These are phyloP conservation scores for Gonium pectorale DNA, from an alignment of 139 green algal species.

Conservation along the genomic window DNA sequence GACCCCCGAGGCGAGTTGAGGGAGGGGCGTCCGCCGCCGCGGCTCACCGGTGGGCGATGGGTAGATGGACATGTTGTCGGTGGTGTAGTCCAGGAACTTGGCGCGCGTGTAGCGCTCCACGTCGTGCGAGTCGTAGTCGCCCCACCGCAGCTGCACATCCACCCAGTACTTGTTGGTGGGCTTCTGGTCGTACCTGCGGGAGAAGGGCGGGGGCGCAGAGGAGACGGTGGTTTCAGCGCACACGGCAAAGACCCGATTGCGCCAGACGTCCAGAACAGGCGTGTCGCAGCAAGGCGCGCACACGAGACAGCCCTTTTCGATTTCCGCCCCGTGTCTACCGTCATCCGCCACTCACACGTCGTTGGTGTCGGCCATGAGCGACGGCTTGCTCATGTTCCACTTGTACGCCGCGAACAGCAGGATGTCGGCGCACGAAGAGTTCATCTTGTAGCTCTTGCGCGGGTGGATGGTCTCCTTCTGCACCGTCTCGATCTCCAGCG, in stretches of 20 bases:
- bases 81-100: constrained; percentile 99
- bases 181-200: constrained; percentile 85
- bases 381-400: constrained; percentile 95
- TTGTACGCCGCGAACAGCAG: constrained; percentile 98
- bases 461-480: constrained; percentile 99
- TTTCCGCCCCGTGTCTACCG: too few species aligned
- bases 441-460: constrained; percentile 99
- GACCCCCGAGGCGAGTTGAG: not conserved
- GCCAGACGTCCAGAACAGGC: too few species aligned
- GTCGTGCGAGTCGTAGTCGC: constrained; percentile 99
- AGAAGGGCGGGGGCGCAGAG: not conserved
- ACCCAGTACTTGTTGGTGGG: constrained; percentile 99
- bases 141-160: constrained; percentile 96
- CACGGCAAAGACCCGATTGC: too few species aligned
- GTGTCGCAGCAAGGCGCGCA: too few species aligned
- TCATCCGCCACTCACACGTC: constrained; percentile 89
- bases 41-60: constrained; percentile 84
- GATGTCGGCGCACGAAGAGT: constrained; percentile 95
- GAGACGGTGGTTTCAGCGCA: too few species aligned
- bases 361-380: constrained; percentile 94
- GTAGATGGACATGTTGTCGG: constrained; percentile 99
- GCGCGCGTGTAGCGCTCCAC: constrained; percentile 98
- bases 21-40: not conserved
- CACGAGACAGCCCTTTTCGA: too few species aligned
- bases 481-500: constrained; percentile 99